Percentiles rank a stretch among this genome's conserved stretches.
phyloP scores from a whole-genome alignment of 2,329 filamentous ascomycete genomes.

The Mollisia scopiformis region DNA sequence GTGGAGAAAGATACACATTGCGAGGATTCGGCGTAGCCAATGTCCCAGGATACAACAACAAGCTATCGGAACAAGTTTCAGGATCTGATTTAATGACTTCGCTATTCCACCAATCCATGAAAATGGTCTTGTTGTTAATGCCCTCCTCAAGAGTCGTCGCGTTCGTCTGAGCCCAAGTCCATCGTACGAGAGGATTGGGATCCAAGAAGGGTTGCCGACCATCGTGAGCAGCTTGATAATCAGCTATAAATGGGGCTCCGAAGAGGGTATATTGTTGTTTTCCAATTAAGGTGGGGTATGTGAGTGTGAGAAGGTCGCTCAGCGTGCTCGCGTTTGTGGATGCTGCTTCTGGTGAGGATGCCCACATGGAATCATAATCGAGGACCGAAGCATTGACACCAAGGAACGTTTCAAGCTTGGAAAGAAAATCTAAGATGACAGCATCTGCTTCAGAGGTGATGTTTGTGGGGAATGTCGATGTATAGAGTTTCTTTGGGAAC shows the following conservation, averaged over 20 bases:
- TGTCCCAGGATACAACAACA: conserved; percentile 4
- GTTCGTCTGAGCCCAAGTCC: conserved; percentile 44
- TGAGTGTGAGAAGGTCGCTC: conserved; percentile 41
- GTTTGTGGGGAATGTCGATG: conserved; percentile 43
- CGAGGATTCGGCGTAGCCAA: not conserved
- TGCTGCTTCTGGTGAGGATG: conserved; percentile 27
- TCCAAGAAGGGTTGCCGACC: conserved; percentile 51
- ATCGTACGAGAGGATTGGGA: conserved; percentile 48
- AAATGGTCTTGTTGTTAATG: conserved; percentile 5
- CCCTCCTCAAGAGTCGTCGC: not conserved
- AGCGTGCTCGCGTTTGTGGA: conserved; percentile 31
- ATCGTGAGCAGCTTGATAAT: conserved; percentile 47
- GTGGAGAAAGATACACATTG: not conserved
- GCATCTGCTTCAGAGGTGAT: conserved; percentile 38
- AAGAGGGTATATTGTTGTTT: conserved; percentile 47
- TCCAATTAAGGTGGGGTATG: conserved; percentile 48
- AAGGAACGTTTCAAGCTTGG: conserved; percentile 44
- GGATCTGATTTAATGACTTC: conserved; percentile 5
- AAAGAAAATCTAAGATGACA: conserved; percentile 43
- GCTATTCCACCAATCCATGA: conserved; percentile 12
- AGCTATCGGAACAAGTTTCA: conserved; percentile 8
- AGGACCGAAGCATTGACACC: conserved; percentile 28
- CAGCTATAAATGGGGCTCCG: conserved; percentile 48
- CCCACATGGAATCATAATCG: conserved; percentile 2
- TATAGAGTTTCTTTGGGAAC: conserved; percentile 44